Evolutionary conservation across 2,329 filamentous ascomycete genomes (phyloP).

Genomic region (Monosporascus sp.): DNA sequence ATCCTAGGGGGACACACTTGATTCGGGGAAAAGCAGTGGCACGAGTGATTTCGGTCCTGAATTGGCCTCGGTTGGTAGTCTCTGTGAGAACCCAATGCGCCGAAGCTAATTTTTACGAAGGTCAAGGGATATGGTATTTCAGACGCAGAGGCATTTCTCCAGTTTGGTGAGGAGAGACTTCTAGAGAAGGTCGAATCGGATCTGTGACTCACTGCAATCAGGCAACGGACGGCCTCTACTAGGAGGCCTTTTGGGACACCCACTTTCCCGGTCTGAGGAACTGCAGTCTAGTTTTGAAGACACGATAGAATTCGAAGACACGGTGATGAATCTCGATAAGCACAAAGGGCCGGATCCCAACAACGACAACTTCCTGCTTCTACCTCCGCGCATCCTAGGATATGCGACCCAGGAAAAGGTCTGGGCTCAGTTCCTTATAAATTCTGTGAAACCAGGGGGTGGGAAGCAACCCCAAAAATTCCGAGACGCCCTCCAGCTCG

Average conservation of each 20-base stretch:
- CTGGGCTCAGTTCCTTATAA: slow-evolving; percentile 6
- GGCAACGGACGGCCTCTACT: neutral
- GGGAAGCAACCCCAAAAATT: neutral
- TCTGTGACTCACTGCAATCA: neutral
- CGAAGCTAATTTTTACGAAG: neutral
- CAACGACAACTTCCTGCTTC: neutral
- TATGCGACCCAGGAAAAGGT: slow-evolving; percentile 5
- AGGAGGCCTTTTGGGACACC: too few species aligned
- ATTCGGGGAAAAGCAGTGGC: too few species aligned
- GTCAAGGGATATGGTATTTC: slow-evolving; percentile 5
- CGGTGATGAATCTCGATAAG: neutral
- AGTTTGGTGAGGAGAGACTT: neutral
- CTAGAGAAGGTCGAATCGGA: neutral
- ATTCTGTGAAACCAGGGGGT: neutral
- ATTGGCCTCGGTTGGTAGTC: neutral
- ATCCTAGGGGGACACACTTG: too few species aligned
- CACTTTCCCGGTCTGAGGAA: too few species aligned
- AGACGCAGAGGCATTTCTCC: slow-evolving; percentile 2
- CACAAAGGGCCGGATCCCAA: neutral
- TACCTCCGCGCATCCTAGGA: slow-evolving; percentile 5
- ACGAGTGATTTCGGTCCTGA: too few species aligned
- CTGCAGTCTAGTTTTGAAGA: too few species aligned
- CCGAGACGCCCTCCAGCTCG: slow-evolving; percentile 1
- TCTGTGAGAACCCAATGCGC: neutral
- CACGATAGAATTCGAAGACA: neutral